phyloP scores from a whole-genome alignment of 257 asterid species.

The Buddleja alternifolia region DNA sequence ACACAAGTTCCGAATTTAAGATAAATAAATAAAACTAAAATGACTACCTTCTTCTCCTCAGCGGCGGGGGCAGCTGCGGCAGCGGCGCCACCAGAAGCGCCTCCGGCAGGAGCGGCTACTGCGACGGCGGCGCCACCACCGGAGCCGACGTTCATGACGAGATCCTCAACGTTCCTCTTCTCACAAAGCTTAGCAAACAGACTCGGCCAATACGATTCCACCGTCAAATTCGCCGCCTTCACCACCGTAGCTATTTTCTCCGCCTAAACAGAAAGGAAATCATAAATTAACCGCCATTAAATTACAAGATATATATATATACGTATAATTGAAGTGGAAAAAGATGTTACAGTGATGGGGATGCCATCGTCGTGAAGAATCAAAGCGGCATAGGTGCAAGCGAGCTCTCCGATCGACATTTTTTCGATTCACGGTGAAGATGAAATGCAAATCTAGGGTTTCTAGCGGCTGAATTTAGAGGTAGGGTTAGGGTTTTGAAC shows the following conservation, averaged over 20 bases:
- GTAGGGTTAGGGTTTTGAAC: not conserved
- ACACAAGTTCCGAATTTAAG: not conserved
- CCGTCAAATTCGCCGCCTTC: slow-evolving; percentile 33
- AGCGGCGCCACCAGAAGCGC: slow-evolving; percentile 22
- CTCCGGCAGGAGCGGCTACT: slow-evolving; percentile 30
- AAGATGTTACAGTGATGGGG: slow-evolving; percentile 44
- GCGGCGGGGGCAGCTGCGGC: slow-evolving; percentile 36
- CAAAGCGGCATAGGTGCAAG: slow-evolving; percentile 58
- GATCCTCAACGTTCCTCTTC: slow-evolving; percentile 42
- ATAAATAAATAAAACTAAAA: not conserved
- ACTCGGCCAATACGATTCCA: slow-evolving; percentile 47
- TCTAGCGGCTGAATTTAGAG: not conserved
- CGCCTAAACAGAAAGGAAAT: slow-evolving; percentile 27
- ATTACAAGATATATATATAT: not conserved
- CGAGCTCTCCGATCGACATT: slow-evolving; percentile 53
- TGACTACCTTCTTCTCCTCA: slow-evolving; percentile 44
- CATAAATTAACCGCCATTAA: not conserved
- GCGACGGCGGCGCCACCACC: slow-evolving; percentile 40
- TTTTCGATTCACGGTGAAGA: slow-evolving; percentile 2
- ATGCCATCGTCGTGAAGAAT: slow-evolving; percentile 68
- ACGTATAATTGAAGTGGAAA: not conserved
- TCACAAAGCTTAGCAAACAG: slow-evolving; percentile 43
- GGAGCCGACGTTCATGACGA: slow-evolving; percentile 37
- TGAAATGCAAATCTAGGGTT: not conserved
- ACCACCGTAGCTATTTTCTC: slow-evolving; percentile 40